Conservation (phyloP, 805 yeast genomes). For the Sugiyamaella qingdaonensis region DNA sequence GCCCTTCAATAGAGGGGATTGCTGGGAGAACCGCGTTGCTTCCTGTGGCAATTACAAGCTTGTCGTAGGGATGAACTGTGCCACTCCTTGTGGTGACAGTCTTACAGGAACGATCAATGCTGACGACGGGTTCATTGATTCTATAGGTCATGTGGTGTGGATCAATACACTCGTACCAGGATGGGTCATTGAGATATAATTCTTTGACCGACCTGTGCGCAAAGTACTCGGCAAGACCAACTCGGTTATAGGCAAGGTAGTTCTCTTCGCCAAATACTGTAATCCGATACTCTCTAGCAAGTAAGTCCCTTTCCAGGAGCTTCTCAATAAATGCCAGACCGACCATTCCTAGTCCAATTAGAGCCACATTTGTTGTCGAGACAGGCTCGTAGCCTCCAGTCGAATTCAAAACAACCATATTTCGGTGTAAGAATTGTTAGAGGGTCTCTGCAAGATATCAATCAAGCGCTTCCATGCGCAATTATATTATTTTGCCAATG, state of each 20-base stretch:
- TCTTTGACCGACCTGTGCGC: conserved; percentile 4
- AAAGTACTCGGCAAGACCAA: conserved; percentile 24
- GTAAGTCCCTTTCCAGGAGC: conserved; percentile 31
- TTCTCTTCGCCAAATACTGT: conserved; percentile 37
- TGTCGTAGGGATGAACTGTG: neutral
- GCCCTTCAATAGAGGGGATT: neutral
- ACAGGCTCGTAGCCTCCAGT: conserved; percentile 3
- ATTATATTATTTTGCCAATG: neutral
- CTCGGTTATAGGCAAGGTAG: conserved; percentile 37
- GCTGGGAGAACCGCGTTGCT: conserved; percentile 5
- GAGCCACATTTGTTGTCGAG: conserved; percentile 26
- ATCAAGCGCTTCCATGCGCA: no score
- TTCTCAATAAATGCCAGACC: conserved; percentile 36
- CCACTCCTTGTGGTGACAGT: conserved; percentile 8
- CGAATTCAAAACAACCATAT: conserved; percentile 19
- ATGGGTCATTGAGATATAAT: conserved; percentile 7
- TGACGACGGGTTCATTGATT: conserved; percentile 3
- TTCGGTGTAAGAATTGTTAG: neutral
- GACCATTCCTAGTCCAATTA: conserved; percentile 39
- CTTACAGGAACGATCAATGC: conserved; percentile 1
- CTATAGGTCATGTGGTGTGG: conserved; percentile 11
- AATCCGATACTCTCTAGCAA: conserved; percentile 27
- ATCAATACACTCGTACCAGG: conserved; percentile 10
- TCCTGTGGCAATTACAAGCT: conserved; percentile 8
- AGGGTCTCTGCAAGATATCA: no score